Conservation (phyloP, 2,329 filamentous ascomycete genomes). For the Botrytis fragariae region DNA sequence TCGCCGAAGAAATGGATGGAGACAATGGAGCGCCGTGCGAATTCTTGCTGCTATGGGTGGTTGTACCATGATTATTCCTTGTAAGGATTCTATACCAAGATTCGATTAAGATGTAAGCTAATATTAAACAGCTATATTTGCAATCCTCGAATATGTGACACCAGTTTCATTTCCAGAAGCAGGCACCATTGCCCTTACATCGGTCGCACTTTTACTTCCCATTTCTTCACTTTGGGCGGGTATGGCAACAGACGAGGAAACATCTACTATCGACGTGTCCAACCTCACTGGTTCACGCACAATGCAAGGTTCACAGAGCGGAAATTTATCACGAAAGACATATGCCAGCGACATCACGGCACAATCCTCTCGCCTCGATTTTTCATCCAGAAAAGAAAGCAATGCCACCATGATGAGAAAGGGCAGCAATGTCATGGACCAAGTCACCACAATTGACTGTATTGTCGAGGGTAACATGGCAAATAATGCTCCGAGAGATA, state of each 20-base stretch:
- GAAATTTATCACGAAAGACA: slow-evolving; percentile 16
- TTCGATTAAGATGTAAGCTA: slow-evolving; percentile 9
- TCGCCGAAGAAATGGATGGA: slow-evolving; percentile 55
- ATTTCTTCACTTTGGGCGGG: slow-evolving; percentile 65
- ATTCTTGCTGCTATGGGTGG: slow-evolving; percentile 66
- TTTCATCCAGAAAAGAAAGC: slow-evolving; percentile 25
- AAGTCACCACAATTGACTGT: slow-evolving; percentile 22
- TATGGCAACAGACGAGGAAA: slow-evolving; percentile 30
- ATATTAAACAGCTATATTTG: slow-evolving; percentile 53
- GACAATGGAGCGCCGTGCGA: slow-evolving; percentile 62
- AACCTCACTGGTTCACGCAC: not conserved
- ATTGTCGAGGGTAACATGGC: slow-evolving; percentile 17
- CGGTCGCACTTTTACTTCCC: slow-evolving; percentile 62
- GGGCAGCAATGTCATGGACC: slow-evolving; percentile 22
- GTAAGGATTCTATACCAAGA: slow-evolving; percentile 43
- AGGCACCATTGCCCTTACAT: slow-evolving; percentile 52
- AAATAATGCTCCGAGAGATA: slow-evolving; percentile 26
- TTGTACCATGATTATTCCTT: slow-evolving; percentile 63
- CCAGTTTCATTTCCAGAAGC: slow-evolving; percentile 49
- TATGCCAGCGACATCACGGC: slow-evolving; percentile 22
- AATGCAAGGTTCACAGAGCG: not conserved
- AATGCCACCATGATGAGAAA: slow-evolving; percentile 21
- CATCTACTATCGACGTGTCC: slow-evolving; percentile 27
- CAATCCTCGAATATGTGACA: slow-evolving; percentile 52
- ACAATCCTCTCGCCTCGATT: slow-evolving; percentile 16